phyloP scores from a whole-genome alignment of 179 eudicot species.

The Carnegiea gigantea region DNA sequence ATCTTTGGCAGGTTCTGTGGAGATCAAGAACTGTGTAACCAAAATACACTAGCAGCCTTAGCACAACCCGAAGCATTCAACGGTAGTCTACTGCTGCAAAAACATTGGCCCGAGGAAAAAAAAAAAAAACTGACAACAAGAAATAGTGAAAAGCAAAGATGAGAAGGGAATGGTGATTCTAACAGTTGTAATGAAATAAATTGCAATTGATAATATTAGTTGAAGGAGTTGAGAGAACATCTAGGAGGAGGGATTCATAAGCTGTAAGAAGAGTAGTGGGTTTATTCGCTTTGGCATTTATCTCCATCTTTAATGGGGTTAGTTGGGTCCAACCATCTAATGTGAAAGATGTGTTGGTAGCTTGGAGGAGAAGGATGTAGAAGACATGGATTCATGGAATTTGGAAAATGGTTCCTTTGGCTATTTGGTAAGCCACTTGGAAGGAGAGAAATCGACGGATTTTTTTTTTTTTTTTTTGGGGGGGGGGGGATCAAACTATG shows the following conservation, averaged over 20 bases:
- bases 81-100: neutral
- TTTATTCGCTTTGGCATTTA: too few relatives aligned
- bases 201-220: neutral
- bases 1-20: neutral
- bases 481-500: too few relatives aligned
- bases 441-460: too few relatives aligned
- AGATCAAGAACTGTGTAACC: neutral
- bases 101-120: neutral
- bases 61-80: neutral
- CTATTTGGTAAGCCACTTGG: too few relatives aligned
- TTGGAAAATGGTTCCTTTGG: too few relatives aligned
- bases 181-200: too few relatives aligned
- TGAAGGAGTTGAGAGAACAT: neutral
- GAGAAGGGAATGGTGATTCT: neutral
- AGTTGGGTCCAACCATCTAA: too few relatives aligned
- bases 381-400: too few relatives aligned
- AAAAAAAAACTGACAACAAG: neutral
- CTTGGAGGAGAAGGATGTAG: too few relatives aligned
- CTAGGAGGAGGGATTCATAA: neutral
- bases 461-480: too few relatives aligned
- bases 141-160: neutral
- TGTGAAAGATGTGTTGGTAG: too few relatives aligned
- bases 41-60: neutral
- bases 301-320: too few relatives aligned
- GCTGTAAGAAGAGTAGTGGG: neutral